phyloP scores from a whole-genome alignment of 257 asterid genomes.

The Perilla frutescens region DNA sequence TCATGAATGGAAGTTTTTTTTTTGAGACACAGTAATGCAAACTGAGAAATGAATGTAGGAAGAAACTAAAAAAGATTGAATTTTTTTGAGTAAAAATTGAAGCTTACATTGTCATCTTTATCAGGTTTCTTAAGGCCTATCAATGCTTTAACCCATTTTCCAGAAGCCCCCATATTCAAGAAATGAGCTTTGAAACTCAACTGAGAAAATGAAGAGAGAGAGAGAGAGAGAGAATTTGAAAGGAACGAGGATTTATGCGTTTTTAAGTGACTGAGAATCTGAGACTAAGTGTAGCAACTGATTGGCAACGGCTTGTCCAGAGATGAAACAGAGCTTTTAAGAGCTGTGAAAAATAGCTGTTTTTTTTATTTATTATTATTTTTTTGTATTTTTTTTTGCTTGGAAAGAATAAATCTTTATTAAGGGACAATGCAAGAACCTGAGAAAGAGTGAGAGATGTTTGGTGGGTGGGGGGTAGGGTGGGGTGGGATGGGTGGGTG shows the following conservation, averaged over 20 bases:
- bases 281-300: constrained; percentile 36
- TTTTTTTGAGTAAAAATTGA: not conserved
- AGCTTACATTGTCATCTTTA: constrained; percentile 77
- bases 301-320: constrained; percentile 28
- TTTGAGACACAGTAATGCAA: not conserved
- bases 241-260: not conserved
- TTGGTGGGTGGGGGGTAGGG: not conserved
- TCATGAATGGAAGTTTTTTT: not conserved
- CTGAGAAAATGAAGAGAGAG: not conserved
- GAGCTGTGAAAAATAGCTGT: constrained; percentile 39
- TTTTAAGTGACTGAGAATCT: constrained; percentile 27
- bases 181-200: not conserved
- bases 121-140: constrained; percentile 79
- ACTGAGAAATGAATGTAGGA: not conserved
- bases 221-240: not conserved
- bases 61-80: constrained; percentile 28
- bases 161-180: constrained; percentile 76
- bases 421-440: constrained; percentile 29
- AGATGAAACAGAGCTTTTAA: constrained; percentile 43
- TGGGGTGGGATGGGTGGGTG: no score
- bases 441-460: not conserved
- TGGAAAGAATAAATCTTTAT: constrained; percentile 35
- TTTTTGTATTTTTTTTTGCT: not conserved
- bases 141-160: constrained; percentile 87
- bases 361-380: not conserved